Evolutionary conservation across 805 yeast genomes (phyloP).

Genomic region (Saccharomycopsis lassenensis): DNA sequence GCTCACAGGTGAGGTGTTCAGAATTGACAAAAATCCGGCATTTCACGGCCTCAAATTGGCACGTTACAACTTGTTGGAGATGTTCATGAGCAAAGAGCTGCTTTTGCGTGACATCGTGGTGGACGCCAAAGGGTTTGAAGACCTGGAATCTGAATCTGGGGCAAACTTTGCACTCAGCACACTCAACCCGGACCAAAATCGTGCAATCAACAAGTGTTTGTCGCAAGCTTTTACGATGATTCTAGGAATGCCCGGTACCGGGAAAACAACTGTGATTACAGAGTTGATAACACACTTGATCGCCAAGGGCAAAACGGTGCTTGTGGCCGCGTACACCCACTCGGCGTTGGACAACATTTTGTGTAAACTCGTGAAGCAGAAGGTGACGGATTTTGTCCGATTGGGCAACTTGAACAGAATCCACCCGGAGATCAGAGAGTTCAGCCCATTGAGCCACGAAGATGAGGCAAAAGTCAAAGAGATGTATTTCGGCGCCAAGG

Average conservation of each 20-base stretch:
- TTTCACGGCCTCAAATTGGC: constrained; percentile 68
- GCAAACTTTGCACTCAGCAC: no score
- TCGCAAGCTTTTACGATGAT: constrained; percentile 71
- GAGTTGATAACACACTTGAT: constrained; percentile 56
- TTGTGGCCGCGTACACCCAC: constrained; percentile 82
- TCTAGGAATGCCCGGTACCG: constrained; percentile 98
- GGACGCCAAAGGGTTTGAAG: not conserved
- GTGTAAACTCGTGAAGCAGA: constrained; percentile 47
- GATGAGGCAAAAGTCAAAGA: constrained; percentile 36
- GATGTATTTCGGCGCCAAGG: constrained; percentile 44
- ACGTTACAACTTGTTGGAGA: constrained; percentile 59
- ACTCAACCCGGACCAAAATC: constrained; percentile 65
- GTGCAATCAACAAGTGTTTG: constrained; percentile 57
- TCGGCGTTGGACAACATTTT: constrained; percentile 93
- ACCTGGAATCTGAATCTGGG: no score
- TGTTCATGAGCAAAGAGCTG: constrained; percentile 38
- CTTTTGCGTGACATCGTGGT: constrained; percentile 26
- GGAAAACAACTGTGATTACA: constrained; percentile 85
- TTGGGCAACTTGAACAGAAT: constrained; percentile 52
- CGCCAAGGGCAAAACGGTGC: constrained; percentile 48
- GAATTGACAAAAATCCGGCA: constrained; percentile 76
- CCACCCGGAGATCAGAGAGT: constrained; percentile 49
- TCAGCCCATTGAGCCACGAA: constrained; percentile 31
- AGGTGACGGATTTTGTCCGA: constrained; percentile 42
- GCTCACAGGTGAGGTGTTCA: constrained; percentile 35